A percentile compares a stretch with the other conserved stretches of the same genome.
Conservation (phyloP, 331 rosid genomes). For the Ulmus americana region DNA sequence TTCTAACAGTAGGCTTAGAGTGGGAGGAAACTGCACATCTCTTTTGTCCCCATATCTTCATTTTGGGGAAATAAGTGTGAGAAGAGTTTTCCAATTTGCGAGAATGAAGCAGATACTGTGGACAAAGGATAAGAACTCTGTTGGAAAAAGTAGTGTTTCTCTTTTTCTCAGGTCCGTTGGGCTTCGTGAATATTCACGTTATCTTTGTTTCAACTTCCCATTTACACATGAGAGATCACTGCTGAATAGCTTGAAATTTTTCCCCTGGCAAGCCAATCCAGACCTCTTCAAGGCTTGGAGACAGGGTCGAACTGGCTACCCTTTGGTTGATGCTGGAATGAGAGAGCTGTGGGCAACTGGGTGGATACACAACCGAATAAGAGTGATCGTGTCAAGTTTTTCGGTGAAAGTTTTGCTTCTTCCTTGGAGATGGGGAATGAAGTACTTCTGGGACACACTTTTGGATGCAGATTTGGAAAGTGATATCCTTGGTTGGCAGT, state of each 20-base stretch:
- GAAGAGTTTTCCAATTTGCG: conserved; percentile 67
- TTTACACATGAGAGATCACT: conserved; percentile 84
- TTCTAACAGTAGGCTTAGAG: conserved; percentile 49
- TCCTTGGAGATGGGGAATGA: conserved; percentile 99
- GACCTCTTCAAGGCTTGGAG: conserved; percentile 79
- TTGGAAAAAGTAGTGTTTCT: conserved; percentile 60
- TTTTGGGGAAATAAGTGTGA: conserved; percentile 73
- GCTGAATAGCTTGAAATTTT: conserved; percentile 59
- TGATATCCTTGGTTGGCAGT: conserved; percentile 98
- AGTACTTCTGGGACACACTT: conserved; percentile 98
- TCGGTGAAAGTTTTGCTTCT: conserved; percentile 79
- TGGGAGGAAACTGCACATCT: conserved; percentile 73
- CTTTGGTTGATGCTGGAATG: conserved; percentile 97
- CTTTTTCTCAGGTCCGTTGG: conserved; percentile 77
- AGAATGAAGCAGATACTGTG: conserved; percentile 65
- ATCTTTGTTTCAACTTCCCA: conserved; percentile 84
- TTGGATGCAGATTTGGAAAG: conserved; percentile 94
- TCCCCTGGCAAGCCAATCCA: conserved; percentile 76
- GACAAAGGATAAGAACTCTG: conserved; percentile 54
- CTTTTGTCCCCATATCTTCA: conserved; percentile 88
- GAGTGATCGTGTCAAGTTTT: conserved; percentile 82
- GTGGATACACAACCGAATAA: conserved; percentile 80
- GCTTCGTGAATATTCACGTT: conserved; percentile 87
- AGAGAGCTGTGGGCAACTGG: conserved; percentile 99
- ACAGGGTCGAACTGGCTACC: conserved; percentile 90